phyloP scores from a whole-genome alignment of 2,329 filamentous ascomycete genomes.

The Neofusicoccum sp. region DNA sequence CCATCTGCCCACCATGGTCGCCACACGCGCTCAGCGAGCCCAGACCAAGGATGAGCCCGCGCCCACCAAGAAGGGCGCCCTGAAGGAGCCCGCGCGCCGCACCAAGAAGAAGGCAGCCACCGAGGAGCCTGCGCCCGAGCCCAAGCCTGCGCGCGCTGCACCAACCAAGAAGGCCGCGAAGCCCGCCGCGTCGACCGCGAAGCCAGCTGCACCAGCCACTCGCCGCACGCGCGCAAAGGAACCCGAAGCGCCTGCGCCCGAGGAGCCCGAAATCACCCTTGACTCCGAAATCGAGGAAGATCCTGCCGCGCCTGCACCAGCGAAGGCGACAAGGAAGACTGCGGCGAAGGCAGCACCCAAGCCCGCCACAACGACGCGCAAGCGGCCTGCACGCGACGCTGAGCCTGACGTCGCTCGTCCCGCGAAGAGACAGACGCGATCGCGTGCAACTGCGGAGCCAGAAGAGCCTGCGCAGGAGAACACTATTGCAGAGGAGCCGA shows the following conservation, averaged over 20 bases:
- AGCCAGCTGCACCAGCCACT: constrained; percentile 4
- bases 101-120: constrained; percentile 9
- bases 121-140: background rate
- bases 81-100: constrained; percentile 12
- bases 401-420: constrained; percentile 12
- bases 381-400: constrained; percentile 8
- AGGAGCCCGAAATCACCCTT: background rate
- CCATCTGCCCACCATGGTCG: constrained; percentile 15
- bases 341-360: background rate
- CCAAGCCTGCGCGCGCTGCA: background rate
- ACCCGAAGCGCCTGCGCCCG: background rate
- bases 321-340: background rate
- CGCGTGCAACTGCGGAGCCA: background rate
- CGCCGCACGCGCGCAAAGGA: constrained; percentile 17
- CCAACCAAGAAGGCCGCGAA: background rate
- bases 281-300: background rate
- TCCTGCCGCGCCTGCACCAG: background rate
- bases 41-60: constrained; percentile 16
- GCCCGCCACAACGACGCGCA: background rate
- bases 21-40: constrained; percentile 18
- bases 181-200: background rate
- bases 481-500: background rate
- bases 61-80: constrained; percentile 2
- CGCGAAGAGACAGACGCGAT: constrained; percentile 5
- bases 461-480: background rate